phyloP scores from a whole-genome alignment of 2,329 filamentous ascomycete species.

The Colletotrichum tamarilloi region DNA sequence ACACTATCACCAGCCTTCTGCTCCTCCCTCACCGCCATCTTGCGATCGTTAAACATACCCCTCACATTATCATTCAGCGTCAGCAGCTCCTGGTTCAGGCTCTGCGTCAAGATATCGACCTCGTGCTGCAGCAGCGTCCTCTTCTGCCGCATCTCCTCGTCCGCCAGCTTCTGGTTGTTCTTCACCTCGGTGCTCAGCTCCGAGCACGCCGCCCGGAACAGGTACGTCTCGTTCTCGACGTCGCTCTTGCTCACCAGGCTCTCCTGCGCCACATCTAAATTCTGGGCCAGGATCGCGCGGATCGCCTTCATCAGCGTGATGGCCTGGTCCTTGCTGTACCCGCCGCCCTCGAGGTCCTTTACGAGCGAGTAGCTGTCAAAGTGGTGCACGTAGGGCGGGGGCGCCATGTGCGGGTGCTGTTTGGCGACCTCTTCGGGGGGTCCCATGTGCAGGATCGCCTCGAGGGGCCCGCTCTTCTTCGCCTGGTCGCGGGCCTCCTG shows the following conservation, averaged over 20 bases:
- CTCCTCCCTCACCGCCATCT: slow-evolving; percentile 90
- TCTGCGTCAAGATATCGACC: slow-evolving; percentile 90
- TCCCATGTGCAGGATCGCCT: slow-evolving; percentile 61
- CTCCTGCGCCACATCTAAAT: slow-evolving; percentile 83
- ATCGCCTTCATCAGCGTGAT: slow-evolving; percentile 94
- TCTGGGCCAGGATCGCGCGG: slow-evolving; percentile 78
- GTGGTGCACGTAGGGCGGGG: slow-evolving; percentile 89
- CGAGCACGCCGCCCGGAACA: slow-evolving; percentile 93
- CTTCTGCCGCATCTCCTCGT: slow-evolving; percentile 85
- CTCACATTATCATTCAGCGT: slow-evolving; percentile 91
- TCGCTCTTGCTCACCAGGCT: slow-evolving; percentile 90
- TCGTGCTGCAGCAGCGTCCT: slow-evolving; percentile 91
- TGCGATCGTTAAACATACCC: slow-evolving; percentile 95
- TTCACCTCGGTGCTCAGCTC: slow-evolving; percentile 90
- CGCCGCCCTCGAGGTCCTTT: slow-evolving; percentile 77
- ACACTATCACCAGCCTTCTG: slow-evolving; percentile 86
- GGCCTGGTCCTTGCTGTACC: slow-evolving; percentile 80
- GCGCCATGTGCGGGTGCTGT: slow-evolving; percentile 74
- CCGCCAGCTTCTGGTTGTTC: slow-evolving; percentile 79
- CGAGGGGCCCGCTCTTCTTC: slow-evolving; percentile 60
- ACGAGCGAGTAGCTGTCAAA: slow-evolving; percentile 96
- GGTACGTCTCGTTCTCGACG: slow-evolving; percentile 88
- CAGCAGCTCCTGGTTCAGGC: slow-evolving; percentile 83
- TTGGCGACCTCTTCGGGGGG: slow-evolving; percentile 52
- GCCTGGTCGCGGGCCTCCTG: slow-evolving; percentile 48